Percentiles rank a stretch among this genome's conserved stretches.
phyloP scores from a whole-genome alignment of 1,284 basidiomycete genomes.

The Naganishia albida region DNA sequence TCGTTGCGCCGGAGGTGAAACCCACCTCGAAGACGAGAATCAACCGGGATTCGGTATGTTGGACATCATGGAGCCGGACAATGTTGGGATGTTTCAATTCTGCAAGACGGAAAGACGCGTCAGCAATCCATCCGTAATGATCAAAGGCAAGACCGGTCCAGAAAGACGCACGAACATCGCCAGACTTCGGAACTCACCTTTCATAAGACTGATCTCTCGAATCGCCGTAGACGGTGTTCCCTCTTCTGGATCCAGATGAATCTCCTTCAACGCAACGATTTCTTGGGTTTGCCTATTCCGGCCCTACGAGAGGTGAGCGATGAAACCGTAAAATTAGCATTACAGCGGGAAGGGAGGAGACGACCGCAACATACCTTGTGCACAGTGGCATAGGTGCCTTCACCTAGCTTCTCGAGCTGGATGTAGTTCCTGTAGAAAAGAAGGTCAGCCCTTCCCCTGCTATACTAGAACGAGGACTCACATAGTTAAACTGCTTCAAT shows the following conservation, averaged over 20 bases:
- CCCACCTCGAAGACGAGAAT: conserved; percentile 88
- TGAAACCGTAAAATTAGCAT: not conserved
- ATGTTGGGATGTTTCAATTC: conserved; percentile 96
- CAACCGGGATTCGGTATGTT: conserved; percentile 93
- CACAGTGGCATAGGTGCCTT: conserved; percentile 69
- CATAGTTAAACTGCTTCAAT: no score
- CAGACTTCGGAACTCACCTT: conserved; percentile 54
- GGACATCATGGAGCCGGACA: conserved; percentile 91
- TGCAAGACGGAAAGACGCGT: conserved; percentile 28
- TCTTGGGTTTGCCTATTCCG: conserved; percentile 70
- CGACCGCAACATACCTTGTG: conserved; percentile 66
- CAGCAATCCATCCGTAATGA: not conserved
- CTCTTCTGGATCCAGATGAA: conserved; percentile 95
- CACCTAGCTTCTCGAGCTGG: conserved; percentile 80
- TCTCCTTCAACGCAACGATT: conserved; percentile 92
- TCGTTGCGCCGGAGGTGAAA: conserved; percentile 44
- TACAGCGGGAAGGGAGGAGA: not conserved
- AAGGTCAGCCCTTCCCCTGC: no score
- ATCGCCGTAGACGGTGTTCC: conserved; percentile 97
- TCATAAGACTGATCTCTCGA: conserved; percentile 93
- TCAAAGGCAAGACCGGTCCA: not conserved
- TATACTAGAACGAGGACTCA: no score
- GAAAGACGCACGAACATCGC: not conserved
- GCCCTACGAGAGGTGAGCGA: conserved; percentile 77
- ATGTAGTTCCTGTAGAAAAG: conserved; percentile 53